Percentiles rank a stretch among this genome's conserved stretches.
These are phyloP conservation scores for Litsea cubeba DNA, from an alignment of 164 flowering plant genomes.

Conservation along the genomic window DNA sequence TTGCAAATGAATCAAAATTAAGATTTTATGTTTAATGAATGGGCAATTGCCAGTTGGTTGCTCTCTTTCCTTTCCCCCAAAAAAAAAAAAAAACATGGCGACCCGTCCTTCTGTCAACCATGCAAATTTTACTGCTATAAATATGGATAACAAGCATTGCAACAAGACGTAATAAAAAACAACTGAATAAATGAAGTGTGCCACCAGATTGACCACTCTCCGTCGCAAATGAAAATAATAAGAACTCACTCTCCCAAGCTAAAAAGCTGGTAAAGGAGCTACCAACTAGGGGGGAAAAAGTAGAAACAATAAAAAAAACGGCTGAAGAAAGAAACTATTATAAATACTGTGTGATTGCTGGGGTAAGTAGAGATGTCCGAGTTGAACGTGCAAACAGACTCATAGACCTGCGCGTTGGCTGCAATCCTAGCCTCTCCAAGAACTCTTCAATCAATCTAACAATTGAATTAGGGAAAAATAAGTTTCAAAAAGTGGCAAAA, in stretches of 20 bases:
- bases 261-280: background rate
- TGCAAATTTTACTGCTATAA: too few relatives aligned
- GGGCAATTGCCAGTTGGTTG: too few relatives aligned
- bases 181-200: background rate
- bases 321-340: too few relatives aligned
- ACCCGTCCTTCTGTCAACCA: too few relatives aligned
- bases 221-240: background rate
- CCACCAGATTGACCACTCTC: background rate
- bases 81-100: too few relatives aligned
- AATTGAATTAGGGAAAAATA: background rate
- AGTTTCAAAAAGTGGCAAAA: background rate
- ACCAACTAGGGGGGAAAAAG: background rate
- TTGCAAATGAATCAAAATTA: too few relatives aligned
- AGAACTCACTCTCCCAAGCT: background rate
- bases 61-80: too few relatives aligned
- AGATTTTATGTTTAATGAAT: too few relatives aligned
- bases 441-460: conserved; percentile 87
- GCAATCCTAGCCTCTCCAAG: conserved; percentile 64
- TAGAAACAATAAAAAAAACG: background rate
- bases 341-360: background rate
- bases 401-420: conserved; percentile 31
- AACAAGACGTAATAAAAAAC: background rate
- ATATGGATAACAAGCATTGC: too few relatives aligned
- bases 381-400: background rate
- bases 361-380: background rate